Evolutionary conservation across 768 basidiomycete species (phyloP).

Genomic region (Calvatia gigantea): DNA sequence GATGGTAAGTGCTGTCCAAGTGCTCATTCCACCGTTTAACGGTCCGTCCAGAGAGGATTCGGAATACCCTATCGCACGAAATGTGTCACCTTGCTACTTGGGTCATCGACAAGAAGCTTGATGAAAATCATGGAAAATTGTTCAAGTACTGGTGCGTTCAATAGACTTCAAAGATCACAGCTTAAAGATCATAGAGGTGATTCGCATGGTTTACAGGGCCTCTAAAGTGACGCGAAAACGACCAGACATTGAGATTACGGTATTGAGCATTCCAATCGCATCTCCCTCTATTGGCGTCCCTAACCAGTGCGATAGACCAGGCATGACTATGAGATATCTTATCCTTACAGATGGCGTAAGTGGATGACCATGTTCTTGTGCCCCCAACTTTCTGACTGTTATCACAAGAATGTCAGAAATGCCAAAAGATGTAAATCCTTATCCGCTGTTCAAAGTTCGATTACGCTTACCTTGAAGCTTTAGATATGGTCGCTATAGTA

Average conservation of each 20-base stretch:
- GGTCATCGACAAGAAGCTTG: slow-evolving; percentile 69
- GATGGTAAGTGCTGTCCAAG: slow-evolving; percentile 48
- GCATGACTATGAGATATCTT: slow-evolving; percentile 73
- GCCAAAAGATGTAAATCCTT: slow-evolving; percentile 54
- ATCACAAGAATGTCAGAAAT: slow-evolving; percentile 57
- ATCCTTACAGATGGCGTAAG: slow-evolving; percentile 74
- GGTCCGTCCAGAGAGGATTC: slow-evolving; percentile 58
- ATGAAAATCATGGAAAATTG: slow-evolving; percentile 68
- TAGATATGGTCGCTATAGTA: slow-evolving; percentile 74
- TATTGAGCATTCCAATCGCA: slow-evolving; percentile 21
- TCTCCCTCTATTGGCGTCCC: neutral
- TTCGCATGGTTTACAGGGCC: slow-evolving; percentile 45
- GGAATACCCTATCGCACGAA: slow-evolving; percentile 83
- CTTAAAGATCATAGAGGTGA: neutral
- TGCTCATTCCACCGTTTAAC: neutral
- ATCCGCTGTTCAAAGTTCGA: neutral
- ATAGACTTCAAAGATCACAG: too few relatives aligned
- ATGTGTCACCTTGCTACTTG: slow-evolving; percentile 92
- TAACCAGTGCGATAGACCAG: slow-evolving; percentile 42
- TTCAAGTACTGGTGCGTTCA: slow-evolving; percentile 71
- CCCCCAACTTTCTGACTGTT: slow-evolving; percentile 5
- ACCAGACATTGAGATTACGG: slow-evolving; percentile 71
- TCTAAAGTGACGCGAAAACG: slow-evolving; percentile 61
- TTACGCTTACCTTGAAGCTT: neutral
- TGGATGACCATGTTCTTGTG: slow-evolving; percentile 12